Evolutionary conservation across 2,329 filamentous ascomycete genomes (phyloP).

Genomic region (Calonectria pseudoturangicola): DNA sequence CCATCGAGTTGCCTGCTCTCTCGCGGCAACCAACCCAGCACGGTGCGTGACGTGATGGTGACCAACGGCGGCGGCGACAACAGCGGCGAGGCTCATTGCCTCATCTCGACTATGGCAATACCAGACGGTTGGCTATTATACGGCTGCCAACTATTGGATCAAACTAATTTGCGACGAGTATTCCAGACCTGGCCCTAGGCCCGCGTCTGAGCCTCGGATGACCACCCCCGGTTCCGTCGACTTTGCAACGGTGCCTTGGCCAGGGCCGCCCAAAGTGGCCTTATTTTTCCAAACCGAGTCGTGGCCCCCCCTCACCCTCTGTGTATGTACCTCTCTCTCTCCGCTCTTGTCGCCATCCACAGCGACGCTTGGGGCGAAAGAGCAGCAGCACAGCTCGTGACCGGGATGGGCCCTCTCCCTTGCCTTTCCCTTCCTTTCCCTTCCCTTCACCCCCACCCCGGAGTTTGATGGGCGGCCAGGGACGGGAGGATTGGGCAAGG

Average conservation of each 20-base stretch:
- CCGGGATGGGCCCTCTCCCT: not conserved
- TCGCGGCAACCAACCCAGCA: not conserved
- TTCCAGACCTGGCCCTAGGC: constrained; percentile 16
- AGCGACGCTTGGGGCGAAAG: not conserved
- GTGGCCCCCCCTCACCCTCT: not conserved
- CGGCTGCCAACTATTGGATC: constrained; percentile 21
- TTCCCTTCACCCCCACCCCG: not conserved
- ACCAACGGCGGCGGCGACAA: not conserved
- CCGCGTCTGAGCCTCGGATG: constrained; percentile 21
- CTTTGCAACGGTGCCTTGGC: constrained; percentile 24
- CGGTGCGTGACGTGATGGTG: not conserved
- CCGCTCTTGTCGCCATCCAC: not conserved
- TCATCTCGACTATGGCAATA: constrained; percentile 15
- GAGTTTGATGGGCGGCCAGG: constrained; percentile 12
- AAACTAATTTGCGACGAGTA: constrained; percentile 23
- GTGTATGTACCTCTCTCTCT: not conserved
- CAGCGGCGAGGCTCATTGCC: constrained; percentile 1
- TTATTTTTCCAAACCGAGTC: constrained; percentile 14
- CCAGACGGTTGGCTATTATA: constrained; percentile 22
- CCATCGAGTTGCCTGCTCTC: not conserved
- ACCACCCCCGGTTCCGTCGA: constrained; percentile 14
- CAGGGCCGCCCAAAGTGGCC: constrained; percentile 13
- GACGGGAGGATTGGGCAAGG: not conserved
- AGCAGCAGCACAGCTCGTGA: constrained; percentile 6
- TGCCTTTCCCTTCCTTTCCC: not conserved